Conservation (phyloP, 2,329 filamentous ascomycete genomes). For the Chaetothyriales sp. region DNA sequence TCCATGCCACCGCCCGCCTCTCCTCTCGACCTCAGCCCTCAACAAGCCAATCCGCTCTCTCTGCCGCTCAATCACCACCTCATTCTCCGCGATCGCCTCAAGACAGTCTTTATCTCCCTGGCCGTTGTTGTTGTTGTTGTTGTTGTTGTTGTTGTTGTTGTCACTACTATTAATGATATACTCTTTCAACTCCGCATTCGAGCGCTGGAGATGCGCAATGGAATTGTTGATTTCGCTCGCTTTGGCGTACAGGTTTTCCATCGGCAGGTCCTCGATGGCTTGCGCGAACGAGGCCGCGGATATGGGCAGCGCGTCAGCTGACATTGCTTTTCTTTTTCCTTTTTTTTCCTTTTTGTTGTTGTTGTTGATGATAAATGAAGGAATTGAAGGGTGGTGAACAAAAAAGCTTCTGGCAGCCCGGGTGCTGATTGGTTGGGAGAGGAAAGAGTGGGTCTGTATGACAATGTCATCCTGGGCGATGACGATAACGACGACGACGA, state of each 20-base stretch:
- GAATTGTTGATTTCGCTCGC: conserved; percentile 45
- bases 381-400: no score
- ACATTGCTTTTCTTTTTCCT: conserved; percentile 26
- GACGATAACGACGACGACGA: no score
- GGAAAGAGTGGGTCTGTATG: no score
- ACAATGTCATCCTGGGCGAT: no score
- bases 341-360: background rate
- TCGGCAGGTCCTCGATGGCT: conserved; percentile 42
- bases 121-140: no score
- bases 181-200: conserved; percentile 41
- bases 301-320: conserved; percentile 34
- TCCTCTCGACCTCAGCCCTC: conserved; percentile 39
- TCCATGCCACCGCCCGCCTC: conserved; percentile 40
- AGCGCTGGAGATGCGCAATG: conserved; percentile 41
- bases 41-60: conserved; percentile 39
- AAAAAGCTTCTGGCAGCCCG: no score
- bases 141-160: no score
- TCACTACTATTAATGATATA: no score
- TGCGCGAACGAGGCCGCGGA: conserved; percentile 35
- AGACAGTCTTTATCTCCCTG: conserved; percentile 36
- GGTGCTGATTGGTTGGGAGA: no score
- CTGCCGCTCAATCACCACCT: conserved; percentile 41
- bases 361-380: background rate
- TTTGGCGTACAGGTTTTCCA: conserved; percentile 45
- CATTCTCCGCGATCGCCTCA: conserved; percentile 44